These are phyloP conservation scores for Cardiospermum halicacabum DNA, from an alignment of 345 rosid species.

Conservation along the genomic window DNA sequence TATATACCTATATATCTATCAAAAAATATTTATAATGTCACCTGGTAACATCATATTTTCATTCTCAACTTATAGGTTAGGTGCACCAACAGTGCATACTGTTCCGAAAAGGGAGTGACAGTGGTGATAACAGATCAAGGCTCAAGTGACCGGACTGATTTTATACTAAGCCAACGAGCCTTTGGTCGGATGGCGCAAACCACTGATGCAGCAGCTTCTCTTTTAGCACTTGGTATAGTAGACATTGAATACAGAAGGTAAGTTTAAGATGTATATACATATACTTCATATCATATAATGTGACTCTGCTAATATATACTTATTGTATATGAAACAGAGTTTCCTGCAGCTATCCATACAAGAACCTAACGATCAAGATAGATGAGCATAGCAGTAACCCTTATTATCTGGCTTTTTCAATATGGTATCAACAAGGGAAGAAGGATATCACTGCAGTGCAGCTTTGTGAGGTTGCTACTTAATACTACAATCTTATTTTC, in stretches of 20 bases:
- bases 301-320: too few species aligned
- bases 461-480: conserved; percentile 53
- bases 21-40: too few species aligned
- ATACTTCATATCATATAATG: not conserved
- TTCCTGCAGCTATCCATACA: conserved; percentile 57
- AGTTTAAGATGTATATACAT: conserved; percentile 5
- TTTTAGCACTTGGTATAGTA: conserved; percentile 44
- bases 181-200: conserved; percentile 61
- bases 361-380: conserved; percentile 59
- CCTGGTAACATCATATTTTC: not conserved
- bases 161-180: conserved; percentile 55
- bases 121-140: conserved; percentile 63
- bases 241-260: conserved; percentile 60
- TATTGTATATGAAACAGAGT: conserved; percentile 32
- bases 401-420: conserved; percentile 50
- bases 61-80: conserved; percentile 37
- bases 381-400: conserved; percentile 62
- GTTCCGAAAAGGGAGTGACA: conserved; percentile 51
- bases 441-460: conserved; percentile 68
- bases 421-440: conserved; percentile 65
- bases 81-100: conserved; percentile 46
- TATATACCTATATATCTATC: conserved; percentile 5
- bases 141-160: conserved; percentile 41
- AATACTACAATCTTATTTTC: not conserved
- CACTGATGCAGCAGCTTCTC: conserved; percentile 34